Evolutionary conservation across 1,284 basidiomycete species (phyloP).

Genomic region (Puccinia horiana): DNA sequence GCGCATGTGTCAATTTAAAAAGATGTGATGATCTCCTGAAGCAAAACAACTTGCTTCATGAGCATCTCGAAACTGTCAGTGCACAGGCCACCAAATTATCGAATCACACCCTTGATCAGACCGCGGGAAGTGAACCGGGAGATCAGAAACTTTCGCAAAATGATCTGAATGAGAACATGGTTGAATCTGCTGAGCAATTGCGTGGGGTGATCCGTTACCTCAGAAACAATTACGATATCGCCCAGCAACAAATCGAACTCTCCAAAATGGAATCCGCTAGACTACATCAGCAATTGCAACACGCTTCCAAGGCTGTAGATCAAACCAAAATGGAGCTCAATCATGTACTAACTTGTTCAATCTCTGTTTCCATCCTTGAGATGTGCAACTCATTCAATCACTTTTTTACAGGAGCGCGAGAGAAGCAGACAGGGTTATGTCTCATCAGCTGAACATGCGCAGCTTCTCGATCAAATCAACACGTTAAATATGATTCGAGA

Average conservation of each 20-base stretch:
- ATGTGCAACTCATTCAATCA: not conserved
- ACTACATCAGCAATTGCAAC: slow-evolving; percentile 74
- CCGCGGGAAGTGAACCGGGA: not conserved
- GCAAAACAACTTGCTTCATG: slow-evolving; percentile 77
- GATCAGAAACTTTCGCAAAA: slow-evolving; percentile 66
- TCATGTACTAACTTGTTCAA: slow-evolving; percentile 51
- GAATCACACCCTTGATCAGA: slow-evolving; percentile 55
- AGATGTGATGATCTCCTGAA: slow-evolving; percentile 74
- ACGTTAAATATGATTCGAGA: slow-evolving; percentile 82
- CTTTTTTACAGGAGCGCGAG: slow-evolving; percentile 69
- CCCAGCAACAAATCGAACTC: slow-evolving; percentile 80
- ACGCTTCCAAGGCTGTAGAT: slow-evolving; percentile 69
- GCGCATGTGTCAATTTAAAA: not conserved
- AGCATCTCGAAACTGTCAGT: slow-evolving; percentile 81
- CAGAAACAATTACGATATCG: slow-evolving; percentile 85
- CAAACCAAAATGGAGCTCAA: slow-evolving; percentile 65
- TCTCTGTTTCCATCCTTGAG: slow-evolving; percentile 22
- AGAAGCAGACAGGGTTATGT: slow-evolving; percentile 68
- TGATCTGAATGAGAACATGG: slow-evolving; percentile 64
- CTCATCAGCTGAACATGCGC: slow-evolving; percentile 77
- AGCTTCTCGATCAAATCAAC: slow-evolving; percentile 82
- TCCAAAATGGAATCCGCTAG: slow-evolving; percentile 79
- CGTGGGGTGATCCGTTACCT: slow-evolving; percentile 79
- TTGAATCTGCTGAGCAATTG: slow-evolving; percentile 65
- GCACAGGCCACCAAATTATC: slow-evolving; percentile 74